Evolutionary conservation across 805 yeast genomes (phyloP), one percentile per base, ranked within the genome.

Genomic region (Nakazawaea holstii): DNA sequence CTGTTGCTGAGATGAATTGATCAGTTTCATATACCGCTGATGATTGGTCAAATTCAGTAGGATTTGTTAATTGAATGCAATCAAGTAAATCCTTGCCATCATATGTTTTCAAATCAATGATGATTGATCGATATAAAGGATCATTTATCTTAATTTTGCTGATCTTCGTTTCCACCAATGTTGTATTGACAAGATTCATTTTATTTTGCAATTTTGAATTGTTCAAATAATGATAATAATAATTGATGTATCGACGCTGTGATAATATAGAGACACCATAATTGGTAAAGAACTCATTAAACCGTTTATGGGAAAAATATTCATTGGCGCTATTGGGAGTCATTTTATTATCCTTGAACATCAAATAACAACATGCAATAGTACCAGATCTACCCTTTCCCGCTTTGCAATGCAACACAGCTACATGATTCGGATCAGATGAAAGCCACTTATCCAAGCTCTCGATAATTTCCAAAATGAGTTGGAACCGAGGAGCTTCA

Each of bases 371-470:
- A 50, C 87, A 79, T 6, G 77, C 76, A 1, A 88, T 64, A 1
- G 90, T 74, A 0, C 98, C 97, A 0, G 96, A 83, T 27, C 98
- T 69, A 0, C 98, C 98, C 63, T 89, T 90, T 0, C 98, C 98
- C 53, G 87, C 87, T 57, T 85, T 82, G 60, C 98, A 92, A 60
- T 92, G 97, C 0, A 87, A 72, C 0, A 87, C 90, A 2, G 84
- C 80, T 6, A 53, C 58, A 17, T 52, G 42, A 47, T 75, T 72
- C 0, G 63, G 49, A 0, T 65, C 55, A 17, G 38, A 36, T 1
- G 52, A 39, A 26, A 85, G 56, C 52, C 64, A 83, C 0, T 51
- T 53, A 37, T 70, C 63, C 7, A 90, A 74, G 1, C 71, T 73
- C 13, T 61, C 58, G 0, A 80, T 68, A 4, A 75, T 59, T 2